These are phyloP conservation scores for Populus ilicifolia DNA, from an alignment of 345 rosid species.

Conservation along the genomic window DNA sequence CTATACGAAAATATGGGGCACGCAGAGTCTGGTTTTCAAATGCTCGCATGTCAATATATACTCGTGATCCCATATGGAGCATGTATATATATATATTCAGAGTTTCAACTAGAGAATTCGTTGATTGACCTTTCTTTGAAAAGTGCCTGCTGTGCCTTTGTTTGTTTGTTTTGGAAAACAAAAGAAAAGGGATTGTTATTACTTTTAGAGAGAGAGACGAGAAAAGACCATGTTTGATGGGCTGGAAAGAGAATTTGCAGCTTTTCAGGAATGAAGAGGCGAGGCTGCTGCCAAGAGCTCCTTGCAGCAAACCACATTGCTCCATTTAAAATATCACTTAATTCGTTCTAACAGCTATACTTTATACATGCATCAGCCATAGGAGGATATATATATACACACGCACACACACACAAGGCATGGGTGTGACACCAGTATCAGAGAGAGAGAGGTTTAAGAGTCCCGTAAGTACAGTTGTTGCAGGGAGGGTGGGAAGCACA, in stretches of 20 bases:
- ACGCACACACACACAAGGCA: neutral
- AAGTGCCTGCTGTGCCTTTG: conserved; percentile 8
- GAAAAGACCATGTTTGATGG: conserved; percentile 43
- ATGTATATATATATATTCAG: neutral
- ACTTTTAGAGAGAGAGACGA: neutral
- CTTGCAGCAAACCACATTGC: conserved; percentile 24
- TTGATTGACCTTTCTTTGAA: conserved; percentile 36
- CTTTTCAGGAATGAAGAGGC: conserved; percentile 40
- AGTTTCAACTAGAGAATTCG: conserved; percentile 4
- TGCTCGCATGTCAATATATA: conserved; percentile 3
- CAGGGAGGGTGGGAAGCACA: conserved; percentile 66
- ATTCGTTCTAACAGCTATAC: neutral
- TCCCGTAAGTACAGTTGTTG: conserved; percentile 21
- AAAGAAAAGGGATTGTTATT: neutral
- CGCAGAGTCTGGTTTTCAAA: neutral
- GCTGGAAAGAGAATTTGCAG: conserved; percentile 47
- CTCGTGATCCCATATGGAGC: neutral
- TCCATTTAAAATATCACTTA: neutral
- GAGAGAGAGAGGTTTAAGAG: neutral
- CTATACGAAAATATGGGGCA: neutral
- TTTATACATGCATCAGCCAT: neutral
- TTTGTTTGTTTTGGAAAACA: neutral
- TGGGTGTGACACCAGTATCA: neutral
- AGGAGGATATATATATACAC: neutral
- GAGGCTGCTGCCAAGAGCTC: conserved; percentile 14